These are phyloP conservation scores for Russula sp. DNA, from an alignment of 768 basidiomycete genomes.

Conservation along the genomic window DNA sequence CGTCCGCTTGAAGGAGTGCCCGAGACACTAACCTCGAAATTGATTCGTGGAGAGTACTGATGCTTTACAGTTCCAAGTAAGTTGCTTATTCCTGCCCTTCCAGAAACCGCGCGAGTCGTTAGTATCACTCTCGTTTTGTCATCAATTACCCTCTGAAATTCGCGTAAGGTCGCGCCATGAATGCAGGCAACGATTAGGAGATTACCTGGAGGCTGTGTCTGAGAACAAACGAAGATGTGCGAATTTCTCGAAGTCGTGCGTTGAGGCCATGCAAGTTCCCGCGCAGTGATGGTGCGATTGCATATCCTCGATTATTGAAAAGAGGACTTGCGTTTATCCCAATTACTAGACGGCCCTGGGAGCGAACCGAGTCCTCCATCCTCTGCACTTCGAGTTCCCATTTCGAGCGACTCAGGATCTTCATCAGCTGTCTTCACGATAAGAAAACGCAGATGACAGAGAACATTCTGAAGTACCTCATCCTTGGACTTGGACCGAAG, in stretches of 20 bases:
- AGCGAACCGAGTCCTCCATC: conserved; percentile 37
- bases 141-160: conserved; percentile 42
- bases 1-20: background rate
- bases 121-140: conserved; percentile 41
- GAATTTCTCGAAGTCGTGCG: conserved; percentile 32
- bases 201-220: conserved; percentile 42
- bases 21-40: conserved; percentile 32
- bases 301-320: conserved; percentile 33
- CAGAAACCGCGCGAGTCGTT: conserved; percentile 33
- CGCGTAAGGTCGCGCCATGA: conserved; percentile 5
- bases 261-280: conserved; percentile 26
- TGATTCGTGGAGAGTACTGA: conserved; percentile 63
- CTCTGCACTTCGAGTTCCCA: conserved; percentile 35
- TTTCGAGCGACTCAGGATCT: conserved; percentile 38
- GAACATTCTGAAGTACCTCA: conserved; percentile 36
- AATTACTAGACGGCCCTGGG: conserved; percentile 42
- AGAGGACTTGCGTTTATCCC: conserved; percentile 46
- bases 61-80: conserved; percentile 68
- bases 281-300: background rate
- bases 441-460: background rate
- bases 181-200: background rate
- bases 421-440: conserved; percentile 37
- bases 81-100: conserved; percentile 5
- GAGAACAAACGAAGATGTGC: conserved; percentile 34
- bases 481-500: conserved; percentile 40